Percentiles rank a stretch among this genome's conserved stretches.
phyloP scores from a whole-genome alignment of 495 filamentous ascomycete species.

The Podospora didyma region DNA sequence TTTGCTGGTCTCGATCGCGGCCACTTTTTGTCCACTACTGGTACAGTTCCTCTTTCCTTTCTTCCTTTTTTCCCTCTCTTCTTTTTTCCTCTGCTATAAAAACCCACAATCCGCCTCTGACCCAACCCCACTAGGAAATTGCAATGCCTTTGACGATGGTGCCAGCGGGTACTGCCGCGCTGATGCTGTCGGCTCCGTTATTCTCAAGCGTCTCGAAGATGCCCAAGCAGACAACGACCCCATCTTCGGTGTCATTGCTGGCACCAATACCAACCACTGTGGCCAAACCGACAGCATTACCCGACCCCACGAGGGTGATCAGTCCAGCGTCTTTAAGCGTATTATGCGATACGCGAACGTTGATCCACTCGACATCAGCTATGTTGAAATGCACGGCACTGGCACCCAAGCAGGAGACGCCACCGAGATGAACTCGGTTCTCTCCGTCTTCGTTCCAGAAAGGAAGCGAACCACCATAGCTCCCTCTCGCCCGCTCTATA shows the following conservation, averaged over 20 bases:
- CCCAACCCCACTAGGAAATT: constrained; percentile 6
- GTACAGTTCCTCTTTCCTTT: neutral
- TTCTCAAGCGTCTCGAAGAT: constrained; percentile 48
- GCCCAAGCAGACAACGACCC: constrained; percentile 49
- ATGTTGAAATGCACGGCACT: constrained; percentile 74
- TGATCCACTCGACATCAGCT: constrained; percentile 57
- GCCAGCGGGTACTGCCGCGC: constrained; percentile 50
- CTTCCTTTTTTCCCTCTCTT: too few relatives aligned
- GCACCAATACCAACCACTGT: constrained; percentile 50
- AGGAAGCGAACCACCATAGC: constrained; percentile 34
- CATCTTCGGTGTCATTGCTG: constrained; percentile 50
- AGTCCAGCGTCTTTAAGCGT: constrained; percentile 56
- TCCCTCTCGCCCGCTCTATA: constrained; percentile 56
- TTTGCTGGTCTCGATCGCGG: constrained; percentile 51
- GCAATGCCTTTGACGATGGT: constrained; percentile 19
- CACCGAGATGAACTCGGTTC: constrained; percentile 60
- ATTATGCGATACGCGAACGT: constrained; percentile 54
- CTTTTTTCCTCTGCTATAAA: neutral
- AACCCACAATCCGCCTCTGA: neutral
- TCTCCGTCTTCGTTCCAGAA: constrained; percentile 59
- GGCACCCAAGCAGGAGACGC: constrained; percentile 69
- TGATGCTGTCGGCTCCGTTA: constrained; percentile 30
- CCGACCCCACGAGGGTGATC: constrained; percentile 56
- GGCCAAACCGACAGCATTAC: constrained; percentile 61
- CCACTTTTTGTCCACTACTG: constrained; percentile 37